Evolutionary conservation across 192 early-diverging fungal genomes (phyloP), one percentile per base, ranked within the genome.

Genomic region (Coemansia erecta): DNA sequence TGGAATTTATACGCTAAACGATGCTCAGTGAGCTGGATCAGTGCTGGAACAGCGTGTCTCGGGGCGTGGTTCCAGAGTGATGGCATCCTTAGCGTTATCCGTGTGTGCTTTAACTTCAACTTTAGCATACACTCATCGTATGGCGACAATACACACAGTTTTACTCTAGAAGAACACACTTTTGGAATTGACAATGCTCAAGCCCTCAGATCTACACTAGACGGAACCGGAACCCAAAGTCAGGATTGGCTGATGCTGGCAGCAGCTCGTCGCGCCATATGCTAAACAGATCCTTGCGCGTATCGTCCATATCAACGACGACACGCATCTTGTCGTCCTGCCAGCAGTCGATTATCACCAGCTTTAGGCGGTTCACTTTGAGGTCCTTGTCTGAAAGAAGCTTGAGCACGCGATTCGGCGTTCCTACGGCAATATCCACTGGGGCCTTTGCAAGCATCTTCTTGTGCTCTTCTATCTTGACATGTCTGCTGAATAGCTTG

Each of bases 241-340:
- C 74, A 2, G 74, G 68, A 49, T 77, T 70, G 7, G 52, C 46
- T 2, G 64, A 68, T 11, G 68, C 68, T 1, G 74, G 74, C 40
- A 67, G 54, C 39, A 77, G 54, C n/a, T 67, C 42, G 19, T 81
- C 72, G 28, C 66, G 61, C 72, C 72, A 81, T 23, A 81, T 66
- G 11, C 56, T 54, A 63, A 72, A 81, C 57, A 81, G 51, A 40
- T 81, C 78, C 23, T 59, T 52, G 10, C 68, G 33, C 0, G 66
- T 72, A 18, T 81, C 78, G 51, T 73, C 72, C 72, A 81, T 81
- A 24, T 81, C 78, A 22, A 81, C 43, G 28, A 74, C 51, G 1
- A 81, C 72, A 9, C 78, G 72, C 72, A 74, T 73, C 60, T 81
- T 81, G 15, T 65, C 53, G 60, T 81, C 78, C 55, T 70, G 66